Evolutionary conservation across 2,329 filamentous ascomycete genomes (phyloP).

Genomic region (Colletotrichum noveboracense): DNA sequence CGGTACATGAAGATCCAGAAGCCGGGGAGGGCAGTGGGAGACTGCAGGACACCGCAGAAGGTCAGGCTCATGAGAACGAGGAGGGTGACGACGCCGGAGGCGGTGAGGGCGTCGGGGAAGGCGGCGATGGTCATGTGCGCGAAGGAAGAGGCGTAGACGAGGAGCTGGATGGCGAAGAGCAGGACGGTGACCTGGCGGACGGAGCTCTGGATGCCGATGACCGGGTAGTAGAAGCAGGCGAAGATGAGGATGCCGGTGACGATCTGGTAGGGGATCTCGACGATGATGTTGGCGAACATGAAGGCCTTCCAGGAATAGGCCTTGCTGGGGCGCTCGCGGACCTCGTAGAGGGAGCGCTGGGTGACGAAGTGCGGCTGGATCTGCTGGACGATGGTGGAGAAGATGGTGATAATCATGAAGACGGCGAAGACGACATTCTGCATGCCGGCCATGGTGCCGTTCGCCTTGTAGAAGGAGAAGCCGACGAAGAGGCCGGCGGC

Average conservation of each 20-base stretch:
- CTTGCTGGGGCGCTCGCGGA: constrained; percentile 76
- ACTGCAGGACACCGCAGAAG: constrained; percentile 70
- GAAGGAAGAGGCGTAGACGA: constrained; percentile 76
- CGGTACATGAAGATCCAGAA: constrained; percentile 85
- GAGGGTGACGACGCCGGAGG: constrained; percentile 66
- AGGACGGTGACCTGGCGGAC: constrained; percentile 70
- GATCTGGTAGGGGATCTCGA: constrained; percentile 76
- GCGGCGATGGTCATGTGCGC: constrained; percentile 76
- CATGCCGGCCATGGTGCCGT: constrained; percentile 68
- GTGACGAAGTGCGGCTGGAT: constrained; percentile 80
- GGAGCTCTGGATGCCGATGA: constrained; percentile 52
- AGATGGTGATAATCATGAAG: constrained; percentile 79
- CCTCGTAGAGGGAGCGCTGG: constrained; percentile 77
- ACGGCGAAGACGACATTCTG: constrained; percentile 77
- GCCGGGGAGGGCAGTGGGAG: constrained; percentile 61
- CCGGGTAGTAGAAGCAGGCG: constrained; percentile 72
- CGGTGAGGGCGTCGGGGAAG: constrained; percentile 72
- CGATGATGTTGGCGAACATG: constrained; percentile 72
- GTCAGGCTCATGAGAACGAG: constrained; percentile 63
- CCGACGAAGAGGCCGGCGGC: constrained; percentile 74
- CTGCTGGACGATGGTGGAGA: constrained; percentile 72
- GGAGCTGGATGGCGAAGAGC: constrained; percentile 67
- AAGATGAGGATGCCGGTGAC: constrained; percentile 68
- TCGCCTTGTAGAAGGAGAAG: constrained; percentile 68
- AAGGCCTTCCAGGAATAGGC: constrained; percentile 79